Evolutionary conservation across 2,329 filamentous ascomycete genomes (phyloP).

Genomic region (Helotiales sp.): DNA sequence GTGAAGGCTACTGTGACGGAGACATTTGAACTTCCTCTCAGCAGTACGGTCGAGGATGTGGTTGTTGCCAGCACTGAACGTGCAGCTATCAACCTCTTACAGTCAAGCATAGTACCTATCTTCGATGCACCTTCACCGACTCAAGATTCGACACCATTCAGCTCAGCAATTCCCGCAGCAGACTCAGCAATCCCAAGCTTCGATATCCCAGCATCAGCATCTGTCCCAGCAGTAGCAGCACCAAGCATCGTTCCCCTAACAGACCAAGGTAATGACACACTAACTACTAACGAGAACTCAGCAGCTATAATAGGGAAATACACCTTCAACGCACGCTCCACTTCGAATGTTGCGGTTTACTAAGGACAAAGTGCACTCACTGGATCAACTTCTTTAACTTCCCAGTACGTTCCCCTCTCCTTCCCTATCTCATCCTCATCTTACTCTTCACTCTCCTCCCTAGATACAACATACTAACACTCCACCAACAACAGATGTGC

Average conservation of each 20-base stretch:
- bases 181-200: neutral
- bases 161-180: neutral
- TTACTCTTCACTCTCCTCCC: too few relatives aligned
- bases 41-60: neutral
- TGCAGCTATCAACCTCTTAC: neutral
- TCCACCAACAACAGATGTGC: too few relatives aligned
- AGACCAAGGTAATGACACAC: too few relatives aligned
- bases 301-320: constrained; percentile 21
- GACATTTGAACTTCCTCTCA: neutral
- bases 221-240: too few relatives aligned
- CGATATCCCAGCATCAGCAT: too few relatives aligned
- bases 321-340: constrained; percentile 29
- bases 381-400: constrained; percentile 29
- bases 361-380: constrained; percentile 33
- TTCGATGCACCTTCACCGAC: neutral
- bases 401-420: too few relatives aligned
- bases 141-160: neutral
- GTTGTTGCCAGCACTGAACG: constrained; percentile 16
- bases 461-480: too few relatives aligned
- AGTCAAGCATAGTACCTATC: too few relatives aligned
- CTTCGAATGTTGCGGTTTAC: constrained; percentile 36
- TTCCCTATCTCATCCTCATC: too few relatives aligned
- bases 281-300: neutral
- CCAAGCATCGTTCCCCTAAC: neutral
- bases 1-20: neutral